phyloP scores from a whole-genome alignment of 192 early-diverging fungal species.

The Coemansia sp. region DNA sequence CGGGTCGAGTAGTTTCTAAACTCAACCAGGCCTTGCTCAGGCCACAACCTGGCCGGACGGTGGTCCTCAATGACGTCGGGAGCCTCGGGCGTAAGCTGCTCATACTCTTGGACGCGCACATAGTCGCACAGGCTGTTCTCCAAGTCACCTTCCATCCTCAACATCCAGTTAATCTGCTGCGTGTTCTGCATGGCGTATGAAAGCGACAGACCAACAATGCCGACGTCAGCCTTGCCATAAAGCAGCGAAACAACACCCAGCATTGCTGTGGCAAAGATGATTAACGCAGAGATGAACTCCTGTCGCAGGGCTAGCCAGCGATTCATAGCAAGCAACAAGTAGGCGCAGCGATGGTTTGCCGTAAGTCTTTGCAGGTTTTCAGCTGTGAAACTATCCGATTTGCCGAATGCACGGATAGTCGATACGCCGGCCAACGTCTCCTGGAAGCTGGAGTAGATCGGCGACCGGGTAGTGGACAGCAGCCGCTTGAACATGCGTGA shows the following conservation, averaged over 20 bases:
- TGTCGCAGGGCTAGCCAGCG: conserved; percentile 73
- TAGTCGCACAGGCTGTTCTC: conserved; percentile 72
- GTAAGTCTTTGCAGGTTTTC: conserved; percentile 74
- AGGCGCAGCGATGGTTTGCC: conserved; percentile 76
- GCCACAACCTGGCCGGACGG: conserved; percentile 67
- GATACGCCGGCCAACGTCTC: conserved; percentile 59
- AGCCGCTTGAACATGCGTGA: conserved; percentile 77
- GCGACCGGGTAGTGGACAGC: conserved; percentile 67
- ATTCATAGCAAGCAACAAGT: conserved; percentile 65
- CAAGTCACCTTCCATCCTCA: conserved; percentile 84
- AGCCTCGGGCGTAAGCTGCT: conserved; percentile 75
- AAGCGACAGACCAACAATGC: conserved; percentile 65
- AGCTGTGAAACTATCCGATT: conserved; percentile 60
- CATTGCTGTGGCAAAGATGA: conserved; percentile 77
- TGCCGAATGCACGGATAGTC: conserved; percentile 66
- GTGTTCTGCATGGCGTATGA: conserved; percentile 73
- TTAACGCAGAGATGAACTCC: conserved; percentile 73
- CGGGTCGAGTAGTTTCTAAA: conserved; percentile 78
- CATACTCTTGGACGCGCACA: conserved; percentile 81
- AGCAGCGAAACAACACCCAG: conserved; percentile 65
- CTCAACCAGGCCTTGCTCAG: conserved; percentile 67
- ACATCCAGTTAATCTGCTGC: conserved; percentile 84
- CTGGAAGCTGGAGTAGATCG: conserved; percentile 66
- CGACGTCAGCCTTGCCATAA: conserved; percentile 62
- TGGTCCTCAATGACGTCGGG: conserved; percentile 64